A percentile compares a stretch with the other conserved stretches of the same genome.
Conservation (phyloP, 2,329 filamentous ascomycete species). For the Fusarium brevicatenulatum region DNA sequence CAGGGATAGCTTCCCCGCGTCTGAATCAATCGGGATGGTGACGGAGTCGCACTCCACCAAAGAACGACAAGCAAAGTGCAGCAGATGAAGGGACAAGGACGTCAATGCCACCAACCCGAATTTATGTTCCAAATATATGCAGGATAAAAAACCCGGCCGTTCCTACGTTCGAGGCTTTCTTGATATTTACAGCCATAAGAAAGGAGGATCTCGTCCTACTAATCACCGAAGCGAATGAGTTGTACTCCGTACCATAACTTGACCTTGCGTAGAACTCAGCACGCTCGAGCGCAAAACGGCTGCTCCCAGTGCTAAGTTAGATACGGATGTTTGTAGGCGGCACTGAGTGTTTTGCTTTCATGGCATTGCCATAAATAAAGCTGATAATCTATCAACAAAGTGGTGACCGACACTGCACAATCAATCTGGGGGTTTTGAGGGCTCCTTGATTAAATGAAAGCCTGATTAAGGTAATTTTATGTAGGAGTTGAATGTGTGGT, state of each 20-base stretch:
- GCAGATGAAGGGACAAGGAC: slow-evolving; percentile 35
- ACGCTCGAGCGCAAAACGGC: background rate
- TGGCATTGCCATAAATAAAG: background rate
- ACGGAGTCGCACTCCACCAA: slow-evolving; percentile 4
- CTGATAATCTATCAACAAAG: slow-evolving; percentile 5
- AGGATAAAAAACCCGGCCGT: background rate
- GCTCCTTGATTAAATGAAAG: background rate
- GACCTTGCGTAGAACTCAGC: slow-evolving; percentile 10
- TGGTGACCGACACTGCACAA: slow-evolving; percentile 8
- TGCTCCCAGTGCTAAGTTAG: background rate
- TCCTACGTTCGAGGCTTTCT: background rate
- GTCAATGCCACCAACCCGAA: background rate
- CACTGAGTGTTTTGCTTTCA: slow-evolving; percentile 3
- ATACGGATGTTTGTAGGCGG: background rate
- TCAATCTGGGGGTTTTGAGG: background rate
- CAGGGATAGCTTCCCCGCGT: background rate
- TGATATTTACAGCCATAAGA: background rate
- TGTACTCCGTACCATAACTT: background rate
- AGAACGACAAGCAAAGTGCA: slow-evolving; percentile 1
- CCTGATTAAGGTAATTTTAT: background rate
- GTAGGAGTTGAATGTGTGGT: background rate
- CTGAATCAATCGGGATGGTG: slow-evolving; percentile 15
- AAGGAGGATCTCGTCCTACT: background rate
- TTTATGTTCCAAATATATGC: background rate
- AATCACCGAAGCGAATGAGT: background rate